phyloP scores from a whole-genome alignment of 75 land plant genomes.

The Ceratopteris richardii region DNA sequence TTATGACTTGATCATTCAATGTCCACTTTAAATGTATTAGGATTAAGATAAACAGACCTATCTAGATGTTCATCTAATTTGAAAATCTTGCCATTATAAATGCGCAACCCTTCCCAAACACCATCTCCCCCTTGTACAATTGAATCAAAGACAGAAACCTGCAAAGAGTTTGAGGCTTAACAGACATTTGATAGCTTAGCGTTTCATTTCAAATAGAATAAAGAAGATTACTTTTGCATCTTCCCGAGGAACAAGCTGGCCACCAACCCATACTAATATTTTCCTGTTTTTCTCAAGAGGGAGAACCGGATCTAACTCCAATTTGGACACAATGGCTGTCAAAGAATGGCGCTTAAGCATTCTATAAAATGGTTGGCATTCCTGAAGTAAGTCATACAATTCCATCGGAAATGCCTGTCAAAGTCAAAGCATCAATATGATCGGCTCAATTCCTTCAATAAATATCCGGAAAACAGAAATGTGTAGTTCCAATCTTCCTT shows the following conservation, averaged over 20 bases:
- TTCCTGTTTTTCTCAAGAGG: slow-evolving; percentile 75
- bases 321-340: neutral
- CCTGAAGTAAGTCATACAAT: slow-evolving; percentile 69
- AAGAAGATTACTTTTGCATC: slow-evolving; percentile 59
- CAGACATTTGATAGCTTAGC: neutral
- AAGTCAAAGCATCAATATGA: too few relatives aligned
- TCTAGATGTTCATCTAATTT: slow-evolving; percentile 93
- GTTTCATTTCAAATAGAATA: neutral
- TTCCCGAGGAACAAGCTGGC: slow-evolving; percentile 75
- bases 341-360: slow-evolving; percentile 50
- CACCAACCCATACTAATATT: slow-evolving; percentile 85
- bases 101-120: slow-evolving; percentile 95
- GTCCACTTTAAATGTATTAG: too few relatives aligned
- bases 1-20: slow-evolving; percentile 1
- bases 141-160: slow-evolving; percentile 99
- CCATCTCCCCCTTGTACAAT: slow-evolving; percentile 99
- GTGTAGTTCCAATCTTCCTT: too few relatives aligned
- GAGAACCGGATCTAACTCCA: slow-evolving; percentile 35
- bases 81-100: slow-evolving; percentile 80
- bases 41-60: slow-evolving; percentile 43
- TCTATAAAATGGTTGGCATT: slow-evolving; percentile 81
- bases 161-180: neutral
- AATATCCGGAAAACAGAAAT: too few relatives aligned
- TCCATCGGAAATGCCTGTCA: slow-evolving; percentile 60
- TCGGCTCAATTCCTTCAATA: too few relatives aligned